These are phyloP conservation scores for Hydrangea macrophylla DNA, from an alignment of 148 eudicot genomes.

Conservation along the genomic window DNA sequence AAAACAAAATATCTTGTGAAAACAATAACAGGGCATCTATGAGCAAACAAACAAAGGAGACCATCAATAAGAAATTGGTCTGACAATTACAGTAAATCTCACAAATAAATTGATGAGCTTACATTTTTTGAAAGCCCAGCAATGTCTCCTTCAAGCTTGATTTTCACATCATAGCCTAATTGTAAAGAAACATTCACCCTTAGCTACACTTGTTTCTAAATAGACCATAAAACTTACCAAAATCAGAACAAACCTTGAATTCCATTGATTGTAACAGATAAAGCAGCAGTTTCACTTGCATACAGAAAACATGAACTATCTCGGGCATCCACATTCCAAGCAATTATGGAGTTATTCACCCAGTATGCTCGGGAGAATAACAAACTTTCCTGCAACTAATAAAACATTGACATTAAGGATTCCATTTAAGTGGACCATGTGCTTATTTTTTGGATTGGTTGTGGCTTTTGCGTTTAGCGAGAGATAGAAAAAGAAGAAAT, in stretches of 20 bases:
- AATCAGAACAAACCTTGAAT: conserved; percentile 51
- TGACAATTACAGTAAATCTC: background rate
- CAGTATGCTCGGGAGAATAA: conserved; percentile 70
- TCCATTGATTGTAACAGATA: conserved; percentile 47
- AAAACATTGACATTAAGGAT: background rate
- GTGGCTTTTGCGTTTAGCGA: too few species aligned
- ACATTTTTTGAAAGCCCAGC: conserved; percentile 63
- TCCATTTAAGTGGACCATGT: background rate
- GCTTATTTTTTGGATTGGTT: too few species aligned
- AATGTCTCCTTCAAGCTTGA: conserved; percentile 54
- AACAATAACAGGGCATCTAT: background rate
- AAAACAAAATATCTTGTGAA: too few species aligned
- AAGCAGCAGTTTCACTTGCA: conserved; percentile 66
- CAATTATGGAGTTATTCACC: conserved; percentile 67
- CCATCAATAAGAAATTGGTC: background rate
- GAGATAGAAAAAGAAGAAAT: too few species aligned
- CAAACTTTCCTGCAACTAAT: conserved; percentile 49
- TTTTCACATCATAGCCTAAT: conserved; percentile 71
- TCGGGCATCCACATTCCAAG: conserved; percentile 66
- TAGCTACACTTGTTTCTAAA: background rate
- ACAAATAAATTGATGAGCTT: conserved; percentile 21
- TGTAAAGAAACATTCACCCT: conserved; percentile 21
- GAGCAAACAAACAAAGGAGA: background rate
- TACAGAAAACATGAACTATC: conserved; percentile 61
- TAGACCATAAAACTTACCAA: background rate